Base-by-base conservation (phyloP, 805 yeast genomes). In the Nakazawaea laoshanensis region DNA sequence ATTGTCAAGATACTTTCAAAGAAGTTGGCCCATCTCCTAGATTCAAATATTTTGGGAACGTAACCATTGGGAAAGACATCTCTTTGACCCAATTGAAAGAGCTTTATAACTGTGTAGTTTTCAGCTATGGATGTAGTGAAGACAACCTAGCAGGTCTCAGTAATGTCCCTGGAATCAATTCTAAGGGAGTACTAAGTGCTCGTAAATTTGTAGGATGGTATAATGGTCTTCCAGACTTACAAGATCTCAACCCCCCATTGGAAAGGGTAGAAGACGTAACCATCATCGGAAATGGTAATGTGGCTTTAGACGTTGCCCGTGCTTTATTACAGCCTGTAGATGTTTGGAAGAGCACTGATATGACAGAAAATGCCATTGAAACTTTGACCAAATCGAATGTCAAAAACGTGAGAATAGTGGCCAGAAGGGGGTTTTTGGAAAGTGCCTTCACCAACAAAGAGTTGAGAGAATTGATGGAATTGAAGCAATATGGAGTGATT, bases 211-310 rank as follows among this genome's bases (percentile, higher is more conserved):
- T 92, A 17, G 92, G 85, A 28, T 92, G 98, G 98, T 92, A 92
- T 55, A 92, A 92, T 48, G 94, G 95, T 0, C 81, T 78, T 44
- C 95, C 96, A 0, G 76, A 70, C 23, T 61, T 61, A 29, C 58
- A 59, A 27, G 47, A 56, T 15, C 50, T 64, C 11, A 55, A 63
- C 14, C 81, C 85, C 4, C 75, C 76, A n/a, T 62, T 89, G 45
- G 64, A 66, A 3, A 57, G 67, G 19, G 77, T 77, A 3, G 67
- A 70, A 39, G 63, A 67, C 24, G 95, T 86, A 2, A 73, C 81
- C 1, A 78, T 92, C 20, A 70, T 92, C n/a, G 99, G 99, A 5
- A 89, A 88, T 53, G 98, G 98, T 29, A 92, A 92, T 50, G 98
- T 92, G 12, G 95, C 97, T 0, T 59, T 92, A 39, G 98, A 92